These are phyloP conservation scores for Malania oleifera DNA, from an alignment of 164 flowering plant genomes.

Conservation along the genomic window DNA sequence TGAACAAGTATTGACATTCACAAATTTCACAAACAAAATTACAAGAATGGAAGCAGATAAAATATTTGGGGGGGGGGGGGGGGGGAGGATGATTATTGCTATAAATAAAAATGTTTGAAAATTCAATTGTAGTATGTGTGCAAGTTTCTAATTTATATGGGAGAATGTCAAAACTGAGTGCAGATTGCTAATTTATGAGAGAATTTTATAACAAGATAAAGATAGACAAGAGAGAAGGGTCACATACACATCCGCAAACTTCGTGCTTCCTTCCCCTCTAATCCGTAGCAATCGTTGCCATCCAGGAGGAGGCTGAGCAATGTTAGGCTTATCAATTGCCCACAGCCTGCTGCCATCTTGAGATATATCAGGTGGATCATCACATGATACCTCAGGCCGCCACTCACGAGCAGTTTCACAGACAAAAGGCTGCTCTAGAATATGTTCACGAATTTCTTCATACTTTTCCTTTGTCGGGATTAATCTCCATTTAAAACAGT, in stretches of 20 bases:
- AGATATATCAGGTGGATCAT: slow-evolving; percentile 70
- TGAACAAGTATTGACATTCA: no score
- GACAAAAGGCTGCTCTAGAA: slow-evolving; percentile 57
- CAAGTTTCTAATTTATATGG: neutral
- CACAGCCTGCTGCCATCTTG: slow-evolving; percentile 85
- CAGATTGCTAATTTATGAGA: neutral
- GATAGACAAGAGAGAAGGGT: slow-evolving; percentile 10
- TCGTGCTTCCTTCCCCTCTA: slow-evolving; percentile 85
- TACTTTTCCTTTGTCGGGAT: slow-evolving; percentile 86
- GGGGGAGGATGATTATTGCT: no score
- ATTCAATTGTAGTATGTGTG: neutral
- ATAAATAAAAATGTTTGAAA: neutral
- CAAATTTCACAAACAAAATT: no score
- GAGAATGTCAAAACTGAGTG: no score
- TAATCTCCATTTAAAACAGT: slow-evolving; percentile 85
- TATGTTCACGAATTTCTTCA: slow-evolving; percentile 77
- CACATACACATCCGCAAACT: slow-evolving; percentile 91
- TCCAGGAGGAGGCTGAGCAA: slow-evolving; percentile 86
- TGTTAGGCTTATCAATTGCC: slow-evolving; percentile 93
- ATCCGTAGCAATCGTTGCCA: slow-evolving; percentile 78
- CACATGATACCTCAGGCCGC: slow-evolving; percentile 73
- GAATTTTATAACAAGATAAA: neutral
- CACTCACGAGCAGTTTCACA: slow-evolving; percentile 78
- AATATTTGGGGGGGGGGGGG: no score
- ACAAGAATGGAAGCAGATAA: no score